Evolutionary conservation across 208 protist species (phyloP), one percentile per base, ranked within the genome.

Genomic region (Trypanosoma conorhini): DNA sequence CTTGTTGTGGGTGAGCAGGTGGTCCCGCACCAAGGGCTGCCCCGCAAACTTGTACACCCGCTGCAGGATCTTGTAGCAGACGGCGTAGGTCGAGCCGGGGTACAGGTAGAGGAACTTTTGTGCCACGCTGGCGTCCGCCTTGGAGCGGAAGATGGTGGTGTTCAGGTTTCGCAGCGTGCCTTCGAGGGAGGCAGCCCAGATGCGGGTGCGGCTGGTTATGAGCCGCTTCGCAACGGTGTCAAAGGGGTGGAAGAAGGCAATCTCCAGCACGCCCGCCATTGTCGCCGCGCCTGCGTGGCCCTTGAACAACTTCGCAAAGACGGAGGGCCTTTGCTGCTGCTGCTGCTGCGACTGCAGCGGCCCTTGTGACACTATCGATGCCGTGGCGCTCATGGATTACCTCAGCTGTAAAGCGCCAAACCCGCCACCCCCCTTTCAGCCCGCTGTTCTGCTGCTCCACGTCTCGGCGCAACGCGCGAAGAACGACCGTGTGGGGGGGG

Each of bases 31-130:
- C 42, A 94, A 50, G 0, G 93, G 93, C 87, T 97, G 93, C 4
- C 91, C 91, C 7, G 89, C 90, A 62, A 97, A 96, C 79, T 97
- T 97, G 86, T 94, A 96, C 30, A 95, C 86, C 22, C 93, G 87
- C 79, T 97, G 93, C 46, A 95, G 83, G 0, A 97, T 86, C 77
- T 97, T 97, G 76, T 97, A 97, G 17, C 85, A 75, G 5, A 94
- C 83, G 28, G 88, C 93, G 73, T 96, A 97, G 46, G 83, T 62
- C 57, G 88, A 93, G 62, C 93, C 93, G 3, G 93, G 93, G 74
- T 95, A 97, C 69, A 97, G 82, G 69, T 92, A 95, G 54, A 81
- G 21, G 50, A 94, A 31, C 81, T 95, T 95, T 54, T 71, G 60
- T n/a, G 82, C 21, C 26, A 86, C 30, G 21, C 80, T 56, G 15